Base-by-base conservation (phyloP, 805 yeast species). In the Torulaspora microellipsoides region DNA sequence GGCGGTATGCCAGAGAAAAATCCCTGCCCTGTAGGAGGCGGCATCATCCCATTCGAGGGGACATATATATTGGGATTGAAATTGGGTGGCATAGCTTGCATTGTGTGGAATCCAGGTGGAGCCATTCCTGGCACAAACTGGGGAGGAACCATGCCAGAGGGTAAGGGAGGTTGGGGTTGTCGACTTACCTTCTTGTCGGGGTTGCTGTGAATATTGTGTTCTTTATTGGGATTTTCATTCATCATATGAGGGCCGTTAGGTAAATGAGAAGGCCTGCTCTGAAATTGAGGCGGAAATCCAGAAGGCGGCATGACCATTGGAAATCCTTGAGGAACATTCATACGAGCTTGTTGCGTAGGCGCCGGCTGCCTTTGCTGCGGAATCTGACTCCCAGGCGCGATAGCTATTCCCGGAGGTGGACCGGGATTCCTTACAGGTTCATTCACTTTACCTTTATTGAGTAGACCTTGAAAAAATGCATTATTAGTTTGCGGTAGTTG, bases 61-160 rank as follows among this genome's bases (percentile, higher is more conserved):
- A 51, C 46, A 27, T 49, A 56, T 53, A 52, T 49, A 31, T 45
- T 43, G 5, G 46, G 52, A 28, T 51, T 45, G 38, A 55, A 50
- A 15, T 55, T 54, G 14, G 59, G 59, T 25, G 60, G 63, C 45
- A 54, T 43, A 10, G 45, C 47, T 38, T 51, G 58, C 55, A 56
- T 52, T 34, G 60, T 61, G 23, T 57, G 52, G 23, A 59, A 53
- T 8, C 62, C 63, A 20, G 66, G 65, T 25, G 66, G 64, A 23
- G 58, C 57, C 53, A 54, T 55, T 34, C 56, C 57, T n/a, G 59
- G 60, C 34, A 54, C 52, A 36, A 53, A 54, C 17, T 44, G 58
- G 23, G 46, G 59, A 33, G 47, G 58, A 41, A 52, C 40, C 47
- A 42, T 48, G 5, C 45, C 45, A 3, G 47, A 51, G 36, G 42